Percentiles rank a stretch among this genome's conserved stretches.
Conservation (phyloP, 805 yeast species). For the Starmerella geochares region DNA sequence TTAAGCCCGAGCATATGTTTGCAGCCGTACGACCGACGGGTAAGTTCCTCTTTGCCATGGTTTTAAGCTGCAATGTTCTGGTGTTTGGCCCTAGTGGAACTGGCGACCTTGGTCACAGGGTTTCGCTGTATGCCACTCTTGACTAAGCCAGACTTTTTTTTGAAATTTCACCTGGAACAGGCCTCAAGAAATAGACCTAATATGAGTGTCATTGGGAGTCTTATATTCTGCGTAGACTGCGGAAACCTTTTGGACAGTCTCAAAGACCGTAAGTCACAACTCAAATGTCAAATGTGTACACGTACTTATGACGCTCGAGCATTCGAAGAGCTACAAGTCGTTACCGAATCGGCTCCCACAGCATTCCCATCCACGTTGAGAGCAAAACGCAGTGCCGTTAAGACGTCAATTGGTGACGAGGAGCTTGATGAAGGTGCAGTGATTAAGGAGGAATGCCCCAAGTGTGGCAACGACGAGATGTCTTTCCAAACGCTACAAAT, state of each 20-base stretch:
- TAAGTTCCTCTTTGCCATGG: too few relatives aligned
- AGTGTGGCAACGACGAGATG: conserved; percentile 98
- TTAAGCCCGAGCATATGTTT: too few relatives aligned
- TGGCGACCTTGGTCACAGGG: not conserved
- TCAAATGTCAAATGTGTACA: conserved; percentile 44
- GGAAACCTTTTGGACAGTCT: conserved; percentile 78
- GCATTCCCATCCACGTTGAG: conserved; percentile 85
- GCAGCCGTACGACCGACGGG: too few relatives aligned
- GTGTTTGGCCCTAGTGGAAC: too few relatives aligned
- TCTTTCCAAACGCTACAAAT: conserved; percentile 91
- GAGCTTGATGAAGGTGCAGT: conserved; percentile 93
- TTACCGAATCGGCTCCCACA: conserved; percentile 77
- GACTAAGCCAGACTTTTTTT: not conserved
- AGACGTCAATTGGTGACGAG: conserved; percentile 62
- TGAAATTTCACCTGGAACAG: not conserved
- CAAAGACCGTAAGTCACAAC: conserved; percentile 32
- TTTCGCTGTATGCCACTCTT: not conserved
- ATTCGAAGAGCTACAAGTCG: conserved; percentile 72
- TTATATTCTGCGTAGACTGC: conserved; percentile 86
- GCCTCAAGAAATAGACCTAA: not conserved
- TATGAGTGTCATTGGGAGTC: conserved; percentile 93
- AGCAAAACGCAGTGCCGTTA: conserved; percentile 79
- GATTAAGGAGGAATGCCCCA: conserved; percentile 95
- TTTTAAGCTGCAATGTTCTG: too few relatives aligned
- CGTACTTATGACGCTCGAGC: conserved; percentile 37